Evolutionary conservation across 345 rosid genomes (phyloP), one percentile per base, ranked within the genome.

Genomic region (Rhodamnia argentea): DNA sequence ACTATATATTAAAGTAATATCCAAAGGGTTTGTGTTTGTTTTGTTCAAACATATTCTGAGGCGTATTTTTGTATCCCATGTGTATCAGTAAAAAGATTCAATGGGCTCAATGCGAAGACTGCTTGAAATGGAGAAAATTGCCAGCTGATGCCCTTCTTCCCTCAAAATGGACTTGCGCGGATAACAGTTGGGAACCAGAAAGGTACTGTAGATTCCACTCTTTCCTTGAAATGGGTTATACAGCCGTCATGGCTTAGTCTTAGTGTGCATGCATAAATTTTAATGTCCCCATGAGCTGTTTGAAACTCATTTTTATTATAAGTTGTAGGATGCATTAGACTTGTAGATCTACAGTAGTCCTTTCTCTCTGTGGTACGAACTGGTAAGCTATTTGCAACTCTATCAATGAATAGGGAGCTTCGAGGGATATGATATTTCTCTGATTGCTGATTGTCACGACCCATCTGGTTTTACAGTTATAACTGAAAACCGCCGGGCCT

Each of bases 71-170:
- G 81, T 70, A 18, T 70, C 37, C 32, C 81, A 70, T 70, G 81
- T 70, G 81, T 83, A 82, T 82, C 93, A 95, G 98, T 83, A 90
- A 89, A 87, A 93, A 90, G 91, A 76, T 92, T 78, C 98, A 92
- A 87, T 95, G 98, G 98, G 92, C 84, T 88, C 96, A 93, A 82
- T 95, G 98, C 81, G 98, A 94, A 88, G 94, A 93, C 84, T 95
- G 96, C 86, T 90, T 51, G 20, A 95, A 95, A 89, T 95, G 98
- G 98, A 95, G 96, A 82, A 94, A 89, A 87, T 84, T 95, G 89
- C 98, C 94, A 82, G 89, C 89, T 76, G 87, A 86, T 87, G 92
- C 93, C 88, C 92, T 88, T 88, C 95, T 95, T 93, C 94, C 96
- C 24, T 91, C 90, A 87, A 94, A 87, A 86, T 95, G 96, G 96